Conservation (phyloP, 2,329 filamentous ascomycete species). For the Aspergillus luchuensis region DNA sequence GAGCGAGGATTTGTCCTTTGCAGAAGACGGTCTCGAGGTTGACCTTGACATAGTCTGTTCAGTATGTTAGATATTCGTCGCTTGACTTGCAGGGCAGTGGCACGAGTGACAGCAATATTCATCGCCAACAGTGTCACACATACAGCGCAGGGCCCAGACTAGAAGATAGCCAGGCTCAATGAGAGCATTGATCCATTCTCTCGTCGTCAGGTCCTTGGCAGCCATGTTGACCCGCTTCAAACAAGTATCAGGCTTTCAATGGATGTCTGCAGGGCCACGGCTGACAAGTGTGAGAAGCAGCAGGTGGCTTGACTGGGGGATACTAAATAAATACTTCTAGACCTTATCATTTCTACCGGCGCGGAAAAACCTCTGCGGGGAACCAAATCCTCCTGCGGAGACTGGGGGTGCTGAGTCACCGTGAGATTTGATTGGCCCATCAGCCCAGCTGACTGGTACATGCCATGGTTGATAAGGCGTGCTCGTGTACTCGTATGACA, state of each 20-base stretch:
- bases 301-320: too few relatives aligned
- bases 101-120: background rate
- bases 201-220: conserved; percentile 8
- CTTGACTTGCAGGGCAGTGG: background rate
- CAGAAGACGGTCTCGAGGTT: conserved; percentile 37
- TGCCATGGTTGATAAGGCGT: too few relatives aligned
- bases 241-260: too few relatives aligned
- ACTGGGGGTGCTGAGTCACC: too few relatives aligned
- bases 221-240: background rate
- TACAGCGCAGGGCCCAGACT: conserved; percentile 29
- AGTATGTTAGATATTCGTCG: conserved; percentile 16
- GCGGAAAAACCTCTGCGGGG: background rate
- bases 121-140: conserved; percentile 7
- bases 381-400: background rate
- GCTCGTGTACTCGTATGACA: too few relatives aligned
- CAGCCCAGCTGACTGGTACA: too few relatives aligned
- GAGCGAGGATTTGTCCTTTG: conserved; percentile 38
- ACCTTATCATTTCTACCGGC: background rate
- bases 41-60: conserved; percentile 35
- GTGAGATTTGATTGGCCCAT: too few relatives aligned
- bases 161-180: conserved; percentile 28
- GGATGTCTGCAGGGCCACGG: too few relatives aligned
- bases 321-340: too few relatives aligned
- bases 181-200: conserved; percentile 21
- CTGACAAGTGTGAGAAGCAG: too few relatives aligned